Evolutionary conservation across 1,139 yeast genomes (phyloP).

Genomic region (Pichia sp.): DNA sequence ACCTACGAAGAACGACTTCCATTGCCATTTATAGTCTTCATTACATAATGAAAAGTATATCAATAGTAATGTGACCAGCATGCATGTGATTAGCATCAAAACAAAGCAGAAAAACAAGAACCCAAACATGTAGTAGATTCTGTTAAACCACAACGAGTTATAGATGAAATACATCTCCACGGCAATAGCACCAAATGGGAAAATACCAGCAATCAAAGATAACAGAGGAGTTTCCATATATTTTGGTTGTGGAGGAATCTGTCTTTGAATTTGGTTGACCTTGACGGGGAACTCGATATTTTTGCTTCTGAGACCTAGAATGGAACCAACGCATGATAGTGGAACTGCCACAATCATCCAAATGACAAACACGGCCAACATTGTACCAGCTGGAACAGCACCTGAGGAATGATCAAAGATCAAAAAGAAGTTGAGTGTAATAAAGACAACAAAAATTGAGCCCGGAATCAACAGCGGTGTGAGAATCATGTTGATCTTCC

Average conservation of each 20-base stretch:
- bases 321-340: constrained; percentile 70
- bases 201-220: constrained; percentile 73
- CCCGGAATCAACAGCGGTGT: constrained; percentile 88
- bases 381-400: constrained; percentile 88
- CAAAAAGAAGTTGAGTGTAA: constrained; percentile 75
- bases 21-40: constrained; percentile 96
- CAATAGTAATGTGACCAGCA: constrained; percentile 71
- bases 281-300: constrained; percentile 65
- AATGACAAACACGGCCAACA: constrained; percentile 69
- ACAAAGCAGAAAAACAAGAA: constrained; percentile 83
- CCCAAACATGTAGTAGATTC: constrained; percentile 95
- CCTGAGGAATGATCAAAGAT: constrained; percentile 79
- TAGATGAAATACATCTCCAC: constrained; percentile 88
- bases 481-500: constrained; percentile 78
- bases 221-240: constrained; percentile 63
- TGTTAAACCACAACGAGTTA: constrained; percentile 89
- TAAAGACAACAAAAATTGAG: constrained; percentile 49
- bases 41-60: constrained; percentile 80
- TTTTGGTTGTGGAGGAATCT: constrained; percentile 88
- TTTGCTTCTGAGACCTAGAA: constrained; percentile 63
- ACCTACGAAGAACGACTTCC: constrained; percentile 84
- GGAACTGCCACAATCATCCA: constrained; percentile 90
- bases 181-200: constrained; percentile 93
- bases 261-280: constrained; percentile 92
- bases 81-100: constrained; percentile 74